Percentiles rank a stretch among this genome's conserved stretches.
These are phyloP conservation scores for Penicillium sp. DNA, from an alignment of 2,329 filamentous ascomycete genomes.

Conservation along the genomic window DNA sequence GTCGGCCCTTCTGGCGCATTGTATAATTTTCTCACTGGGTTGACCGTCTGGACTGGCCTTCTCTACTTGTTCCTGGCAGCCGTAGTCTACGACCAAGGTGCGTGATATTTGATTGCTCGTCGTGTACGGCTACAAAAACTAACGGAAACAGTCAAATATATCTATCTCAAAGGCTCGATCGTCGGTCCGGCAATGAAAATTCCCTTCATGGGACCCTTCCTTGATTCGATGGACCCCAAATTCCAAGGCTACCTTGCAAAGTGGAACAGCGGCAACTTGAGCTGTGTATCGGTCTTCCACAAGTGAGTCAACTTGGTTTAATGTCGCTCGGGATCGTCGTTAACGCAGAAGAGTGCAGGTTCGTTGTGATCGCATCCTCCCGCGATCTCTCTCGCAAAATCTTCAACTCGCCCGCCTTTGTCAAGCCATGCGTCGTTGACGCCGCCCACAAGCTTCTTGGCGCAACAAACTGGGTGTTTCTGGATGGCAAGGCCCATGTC, in stretches of 20 bases:
- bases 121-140: background rate
- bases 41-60: conserved; percentile 62
- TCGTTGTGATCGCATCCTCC: conserved; percentile 92
- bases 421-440: conserved; percentile 96
- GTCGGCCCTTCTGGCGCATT: conserved; percentile 43
- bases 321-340: background rate
- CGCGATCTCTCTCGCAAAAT: conserved; percentile 95
- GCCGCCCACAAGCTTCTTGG: conserved; percentile 90
- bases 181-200: conserved; percentile 71
- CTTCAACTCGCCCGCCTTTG: conserved; percentile 86
- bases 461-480: conserved; percentile 91
- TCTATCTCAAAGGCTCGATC: conserved; percentile 71
- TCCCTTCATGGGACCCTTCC: conserved; percentile 91
- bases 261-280: conserved; percentile 86
- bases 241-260: conserved; percentile 89
- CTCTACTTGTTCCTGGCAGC: conserved; percentile 67
- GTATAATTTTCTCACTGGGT: conserved; percentile 51
- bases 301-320: conserved; percentile 61
- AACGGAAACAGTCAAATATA: conserved; percentile 61
- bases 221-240: conserved; percentile 85
- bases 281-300: conserved; percentile 98
- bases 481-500: conserved; percentile 90
- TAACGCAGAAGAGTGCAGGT: conserved; percentile 51
- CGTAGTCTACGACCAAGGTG: conserved; percentile 87
- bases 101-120: conserved; percentile 32